phyloP scores from a whole-genome alignment of 805 yeast species.

The Sugiyamaella lignohabitans region DNA sequence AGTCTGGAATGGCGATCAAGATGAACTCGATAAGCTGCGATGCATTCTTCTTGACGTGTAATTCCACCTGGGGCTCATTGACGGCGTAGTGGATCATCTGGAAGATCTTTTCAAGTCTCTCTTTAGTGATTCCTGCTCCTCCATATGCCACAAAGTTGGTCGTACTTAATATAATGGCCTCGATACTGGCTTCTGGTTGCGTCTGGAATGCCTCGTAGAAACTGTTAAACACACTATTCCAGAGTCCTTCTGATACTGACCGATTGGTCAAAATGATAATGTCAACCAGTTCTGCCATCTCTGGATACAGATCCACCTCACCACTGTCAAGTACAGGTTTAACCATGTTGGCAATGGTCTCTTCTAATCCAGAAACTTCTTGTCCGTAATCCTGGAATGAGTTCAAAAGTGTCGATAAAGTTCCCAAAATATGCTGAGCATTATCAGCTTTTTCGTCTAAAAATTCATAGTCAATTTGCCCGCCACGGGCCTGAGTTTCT shows the following conservation, averaged over 20 bases:
- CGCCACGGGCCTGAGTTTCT: background rate
- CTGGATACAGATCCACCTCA: conserved; percentile 66
- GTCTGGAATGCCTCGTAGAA: conserved; percentile 35
- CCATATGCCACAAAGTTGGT: conserved; percentile 66
- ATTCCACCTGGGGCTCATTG: background rate
- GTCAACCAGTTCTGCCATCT: conserved; percentile 68
- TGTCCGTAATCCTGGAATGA: conserved; percentile 74
- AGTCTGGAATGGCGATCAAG: background rate
- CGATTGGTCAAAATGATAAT: conserved; percentile 55
- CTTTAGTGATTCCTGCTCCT: conserved; percentile 7
- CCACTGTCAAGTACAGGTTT: conserved; percentile 57
- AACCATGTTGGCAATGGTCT: conserved; percentile 60
- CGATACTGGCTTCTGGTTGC: conserved; percentile 51
- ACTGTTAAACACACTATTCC: conserved; percentile 54
- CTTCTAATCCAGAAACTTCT: conserved; percentile 57
- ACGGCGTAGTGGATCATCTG: background rate
- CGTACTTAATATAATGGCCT: conserved; percentile 66
- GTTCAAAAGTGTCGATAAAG: conserved; percentile 70
- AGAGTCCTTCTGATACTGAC: conserved; percentile 59
- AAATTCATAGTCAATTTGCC: conserved; percentile 33
- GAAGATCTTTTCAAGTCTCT: background rate
- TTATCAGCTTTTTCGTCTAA: conserved; percentile 68
- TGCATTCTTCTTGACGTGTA: background rate
- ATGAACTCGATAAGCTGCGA: background rate
- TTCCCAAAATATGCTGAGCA: conserved; percentile 70